Evolutionary conservation across 352 stramenopile species (phyloP), one percentile per base, ranked within the genome.

Genomic region (Stephanocyclus meneghinianus): DNA sequence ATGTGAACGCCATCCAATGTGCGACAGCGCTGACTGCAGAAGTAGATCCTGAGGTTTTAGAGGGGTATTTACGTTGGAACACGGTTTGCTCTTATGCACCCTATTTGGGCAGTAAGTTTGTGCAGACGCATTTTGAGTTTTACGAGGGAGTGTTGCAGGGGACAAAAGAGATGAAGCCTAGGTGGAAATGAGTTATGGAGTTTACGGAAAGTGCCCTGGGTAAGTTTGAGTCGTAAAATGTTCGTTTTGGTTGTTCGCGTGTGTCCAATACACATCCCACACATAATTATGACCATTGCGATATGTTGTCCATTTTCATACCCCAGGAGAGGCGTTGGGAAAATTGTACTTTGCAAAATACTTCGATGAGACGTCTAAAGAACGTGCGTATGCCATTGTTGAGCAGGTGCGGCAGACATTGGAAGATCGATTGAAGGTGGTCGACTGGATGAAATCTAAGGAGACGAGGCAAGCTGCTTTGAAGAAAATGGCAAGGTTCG

Each of bases 281-380:
- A 53, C 26, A 37, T 0, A 29, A 26, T 59, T 59, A 16, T 59
- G 5, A 35, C 15, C 26, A 30, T 32, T 59, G 11, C 4, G 8
- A 6, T 63, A 29, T 1, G n/a, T 51, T 50, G 9, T 32, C 47
- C 11, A n/a, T 35, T 11, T 51, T 56, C 13, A 0, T 26, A 5
- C 13, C 35, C n/a, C n/a, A 68, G 64, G 64, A 45, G 93, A 96
- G 74, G 89, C 95, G 64, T 64, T 98, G 37, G 95, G 95, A 48
- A 96, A 98, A 72, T 91, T 97, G 48, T 98, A 95, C 70, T 96
- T 95, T 40, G 87, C 95, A 35, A 91, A 95, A 73, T 93, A 94
- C 37, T 98, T 98, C 81, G 93, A 97, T 76, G 64, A 88, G 15
- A 80, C 86, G 6, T 94, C 90, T 69, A 95, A 97, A 69, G 75